Percentiles rank a stretch among this genome's conserved stretches.
Conservation (phyloP, 1,284 basidiomycete genomes). For the Microbotryum silenes-acaulis region DNA sequence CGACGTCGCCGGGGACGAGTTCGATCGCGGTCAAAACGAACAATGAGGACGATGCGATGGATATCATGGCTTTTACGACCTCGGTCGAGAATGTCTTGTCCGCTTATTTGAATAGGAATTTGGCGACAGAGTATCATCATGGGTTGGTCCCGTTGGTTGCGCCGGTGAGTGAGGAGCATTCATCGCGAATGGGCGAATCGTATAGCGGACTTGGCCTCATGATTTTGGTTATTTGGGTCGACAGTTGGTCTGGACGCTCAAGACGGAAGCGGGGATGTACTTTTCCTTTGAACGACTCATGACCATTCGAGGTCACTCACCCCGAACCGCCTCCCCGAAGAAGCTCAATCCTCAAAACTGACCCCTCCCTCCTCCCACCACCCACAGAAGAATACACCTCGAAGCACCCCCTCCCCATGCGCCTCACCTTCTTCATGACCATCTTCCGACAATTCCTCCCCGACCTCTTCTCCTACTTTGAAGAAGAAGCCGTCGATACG, state of each 20-base stretch:
- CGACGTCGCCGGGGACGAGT: too few species aligned
- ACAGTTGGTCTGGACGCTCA: constrained; percentile 39
- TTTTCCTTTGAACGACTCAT: constrained; percentile 41
- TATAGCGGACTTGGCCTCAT: too few species aligned
- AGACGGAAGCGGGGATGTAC: constrained; percentile 41
- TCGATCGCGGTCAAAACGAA: too few species aligned
- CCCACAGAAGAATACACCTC: constrained; percentile 4
- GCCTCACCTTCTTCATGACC: constrained; percentile 39
- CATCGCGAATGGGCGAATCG: background rate
- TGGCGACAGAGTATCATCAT: constrained; percentile 3
- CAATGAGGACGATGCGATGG: constrained; percentile 8
- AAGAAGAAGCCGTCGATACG: constrained; percentile 40
- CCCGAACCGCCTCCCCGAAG: background rate
- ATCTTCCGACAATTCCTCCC: constrained; percentile 39
- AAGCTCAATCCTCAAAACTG: background rate
- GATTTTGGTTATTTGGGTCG: too few species aligned
- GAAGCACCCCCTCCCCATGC: constrained; percentile 33
- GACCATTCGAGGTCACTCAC: constrained; percentile 32
- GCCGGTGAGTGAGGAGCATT: background rate
- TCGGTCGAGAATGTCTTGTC: constrained; percentile 15
- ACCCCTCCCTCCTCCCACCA: background rate
- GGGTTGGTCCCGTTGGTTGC: constrained; percentile 9
- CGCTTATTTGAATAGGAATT: constrained; percentile 14
- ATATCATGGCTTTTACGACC: constrained; percentile 14
- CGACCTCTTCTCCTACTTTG: constrained; percentile 41